These are phyloP conservation scores for Pichia sp. DNA, from an alignment of 1,139 yeast genomes.

Conservation along the genomic window DNA sequence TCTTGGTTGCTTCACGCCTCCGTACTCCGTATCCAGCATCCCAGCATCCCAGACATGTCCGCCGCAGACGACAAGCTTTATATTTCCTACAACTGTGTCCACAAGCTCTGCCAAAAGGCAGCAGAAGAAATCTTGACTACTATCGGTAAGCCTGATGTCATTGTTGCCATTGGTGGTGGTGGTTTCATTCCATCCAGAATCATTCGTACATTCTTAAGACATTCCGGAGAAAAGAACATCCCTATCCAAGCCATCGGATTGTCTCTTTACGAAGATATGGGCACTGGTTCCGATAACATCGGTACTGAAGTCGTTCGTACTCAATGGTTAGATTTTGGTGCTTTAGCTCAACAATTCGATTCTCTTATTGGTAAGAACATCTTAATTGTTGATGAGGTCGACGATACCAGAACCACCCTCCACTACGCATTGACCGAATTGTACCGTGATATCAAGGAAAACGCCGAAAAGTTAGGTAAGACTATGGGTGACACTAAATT, in stretches of 20 bases:
- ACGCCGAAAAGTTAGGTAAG: slow-evolving; percentile 40
- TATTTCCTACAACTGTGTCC: slow-evolving; percentile 90
- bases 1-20: no score
- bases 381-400: slow-evolving; percentile 67
- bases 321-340: slow-evolving; percentile 67
- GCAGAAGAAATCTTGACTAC: slow-evolving; percentile 69
- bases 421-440: slow-evolving; percentile 61
- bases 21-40: background rate
- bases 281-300: slow-evolving; percentile 42
- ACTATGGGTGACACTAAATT: slow-evolving; percentile 42
- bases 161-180: slow-evolving; percentile 80
- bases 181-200: slow-evolving; percentile 69
- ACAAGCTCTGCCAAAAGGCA: slow-evolving; percentile 86
- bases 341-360: slow-evolving; percentile 51
- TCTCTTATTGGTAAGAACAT: slow-evolving; percentile 58
- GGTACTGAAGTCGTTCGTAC: slow-evolving; percentile 64
- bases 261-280: slow-evolving; percentile 58
- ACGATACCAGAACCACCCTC: slow-evolving; percentile 64
- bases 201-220: slow-evolving; percentile 56
- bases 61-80: slow-evolving; percentile 54
- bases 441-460: slow-evolving; percentile 52
- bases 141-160: slow-evolving; percentile 56
- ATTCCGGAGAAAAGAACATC: slow-evolving; percentile 53
- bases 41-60: background rate
- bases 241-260: slow-evolving; percentile 67